Percentiles rank a stretch among this genome's conserved stretches.
Evolutionary conservation across 73 alveolate species (phyloP).

Genomic region (Strombidium stylifer): DNA sequence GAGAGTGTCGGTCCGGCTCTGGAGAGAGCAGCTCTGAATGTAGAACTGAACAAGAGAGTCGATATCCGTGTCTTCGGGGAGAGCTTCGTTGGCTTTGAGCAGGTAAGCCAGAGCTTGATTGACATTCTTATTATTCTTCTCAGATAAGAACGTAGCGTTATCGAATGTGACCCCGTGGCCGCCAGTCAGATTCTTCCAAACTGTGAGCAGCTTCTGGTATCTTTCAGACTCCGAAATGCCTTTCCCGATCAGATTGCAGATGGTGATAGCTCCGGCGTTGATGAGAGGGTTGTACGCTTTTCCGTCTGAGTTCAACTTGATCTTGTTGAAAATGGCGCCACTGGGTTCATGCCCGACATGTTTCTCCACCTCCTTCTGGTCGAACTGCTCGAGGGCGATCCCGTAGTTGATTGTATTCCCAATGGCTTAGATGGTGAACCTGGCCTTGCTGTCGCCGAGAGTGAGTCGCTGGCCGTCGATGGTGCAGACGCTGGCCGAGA

Average conservation of each 20-base stretch:
- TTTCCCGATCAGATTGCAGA: slow-evolving; percentile 19
- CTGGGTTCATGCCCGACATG: slow-evolving; percentile 47
- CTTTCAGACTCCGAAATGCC: slow-evolving; percentile 1
- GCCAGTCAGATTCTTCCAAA: background rate
- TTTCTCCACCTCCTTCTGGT: slow-evolving; percentile 21
- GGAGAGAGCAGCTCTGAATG: background rate
- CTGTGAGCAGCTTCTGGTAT: background rate
- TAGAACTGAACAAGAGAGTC: background rate
- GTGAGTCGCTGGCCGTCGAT: slow-evolving; percentile 34
- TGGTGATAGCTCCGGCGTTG: slow-evolving; percentile 46
- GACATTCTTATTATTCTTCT: background rate
- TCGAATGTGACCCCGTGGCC: background rate
- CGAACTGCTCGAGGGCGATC: slow-evolving; percentile 27
- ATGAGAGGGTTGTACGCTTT: slow-evolving; percentile 54
- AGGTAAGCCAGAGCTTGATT: background rate
- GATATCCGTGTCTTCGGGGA: background rate
- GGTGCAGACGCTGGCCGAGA: slow-evolving; percentile 38
- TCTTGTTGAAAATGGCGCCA: slow-evolving; percentile 41
- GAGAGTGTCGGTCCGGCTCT: background rate
- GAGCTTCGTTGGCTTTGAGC: background rate
- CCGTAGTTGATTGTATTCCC: slow-evolving; percentile 18
- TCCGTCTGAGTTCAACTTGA: slow-evolving; percentile 22
- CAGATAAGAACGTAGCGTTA: background rate
- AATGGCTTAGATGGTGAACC: slow-evolving; percentile 28
- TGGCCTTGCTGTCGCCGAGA: slow-evolving; percentile 22